Evolutionary conservation across 441 rosid species (phyloP), one percentile per base, ranked within the genome.

Genomic region (Adansonia gregorii): DNA sequence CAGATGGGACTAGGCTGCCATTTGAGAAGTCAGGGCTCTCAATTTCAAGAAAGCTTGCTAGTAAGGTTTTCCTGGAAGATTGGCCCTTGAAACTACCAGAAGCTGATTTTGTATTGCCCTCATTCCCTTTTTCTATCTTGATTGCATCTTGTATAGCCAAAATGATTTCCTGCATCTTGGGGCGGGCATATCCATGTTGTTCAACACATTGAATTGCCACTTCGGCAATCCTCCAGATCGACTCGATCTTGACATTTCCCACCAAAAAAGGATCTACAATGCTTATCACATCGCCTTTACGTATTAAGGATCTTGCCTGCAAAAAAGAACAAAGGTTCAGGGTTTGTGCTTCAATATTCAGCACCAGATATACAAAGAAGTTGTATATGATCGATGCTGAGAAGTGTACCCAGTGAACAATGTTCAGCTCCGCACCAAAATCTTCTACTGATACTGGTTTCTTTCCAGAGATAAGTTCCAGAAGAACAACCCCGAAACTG

Each of bases 401-500:
- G 17, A 68, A 58, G 22, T 76, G 49, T 88, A 95, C 98, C 99
- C 99, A 94, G 78, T 93, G 94, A 81, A 95, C 93, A 78, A 95
- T 94, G 85, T 91, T 94, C 82, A 88, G 43, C 77, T 94, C 97
- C 14, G 95, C 83, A 49, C 97, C 98, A 52, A 92, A 95, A 79
- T 94, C 94, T 87, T 90, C 97, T 11, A 82, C 64, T 1, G 97
- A 95, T 61, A 95, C 89, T 0, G 99, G 97, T 72, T 93, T 95
- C 82, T 83, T 91, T 72, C 98, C 97, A 0, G 99, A 95, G 74
- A 95, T 87, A 68, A 94, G 83, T 75, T 95, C 99, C 55, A 94
- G 86, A 71, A 95, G 98, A 82, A 94, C 99, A 31, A 95, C 97
- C 8, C 99, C 99, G 20, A 95, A 95, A 79, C 99, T 91, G 75